Evolutionary conservation across 2,329 filamentous ascomycete genomes (phyloP).

Genomic region (Apiospora arundinis): DNA sequence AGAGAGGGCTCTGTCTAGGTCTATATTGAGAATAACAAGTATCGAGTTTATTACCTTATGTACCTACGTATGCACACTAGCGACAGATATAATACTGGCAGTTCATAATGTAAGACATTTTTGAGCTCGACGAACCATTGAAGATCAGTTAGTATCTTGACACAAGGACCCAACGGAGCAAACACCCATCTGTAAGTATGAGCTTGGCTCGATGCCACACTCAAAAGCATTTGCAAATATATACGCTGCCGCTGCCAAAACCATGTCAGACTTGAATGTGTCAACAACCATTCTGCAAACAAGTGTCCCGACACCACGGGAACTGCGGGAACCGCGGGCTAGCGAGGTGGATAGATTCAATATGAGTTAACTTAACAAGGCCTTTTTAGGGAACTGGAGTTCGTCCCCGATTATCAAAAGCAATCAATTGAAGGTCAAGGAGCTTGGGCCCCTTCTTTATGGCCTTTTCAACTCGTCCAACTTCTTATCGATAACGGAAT

Average conservation of each 20-base stretch:
- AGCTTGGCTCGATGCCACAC: background rate
- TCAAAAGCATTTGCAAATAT: too few relatives aligned
- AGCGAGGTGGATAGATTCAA: background rate
- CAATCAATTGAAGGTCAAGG: background rate
- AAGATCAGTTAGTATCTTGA: background rate
- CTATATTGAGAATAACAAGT: too few relatives aligned
- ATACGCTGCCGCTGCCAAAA: too few relatives aligned
- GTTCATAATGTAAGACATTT: background rate
- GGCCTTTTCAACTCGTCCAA: too few relatives aligned
- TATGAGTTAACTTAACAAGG: background rate
- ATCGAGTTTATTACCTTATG: too few relatives aligned
- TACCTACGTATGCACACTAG: background rate
- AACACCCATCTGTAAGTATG: background rate
- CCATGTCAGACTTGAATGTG: background rate
- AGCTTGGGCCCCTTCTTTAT: background rate
- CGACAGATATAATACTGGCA: background rate
- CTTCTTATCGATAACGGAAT: slow-evolving; percentile 12
- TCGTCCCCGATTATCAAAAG: background rate
- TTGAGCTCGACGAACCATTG: background rate
- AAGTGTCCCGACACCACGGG: background rate
- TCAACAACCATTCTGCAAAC: background rate
- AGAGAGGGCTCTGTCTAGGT: too few relatives aligned
- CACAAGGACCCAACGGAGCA: too few relatives aligned
- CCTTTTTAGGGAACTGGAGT: background rate
- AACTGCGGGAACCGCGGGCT: background rate